A percentile compares a stretch with the other conserved stretches of the same genome.
These are phyloP conservation scores for Bolboschoenus planiculmis DNA, from an alignment of 176 grass and related monocot genomes.

Conservation along the genomic window DNA sequence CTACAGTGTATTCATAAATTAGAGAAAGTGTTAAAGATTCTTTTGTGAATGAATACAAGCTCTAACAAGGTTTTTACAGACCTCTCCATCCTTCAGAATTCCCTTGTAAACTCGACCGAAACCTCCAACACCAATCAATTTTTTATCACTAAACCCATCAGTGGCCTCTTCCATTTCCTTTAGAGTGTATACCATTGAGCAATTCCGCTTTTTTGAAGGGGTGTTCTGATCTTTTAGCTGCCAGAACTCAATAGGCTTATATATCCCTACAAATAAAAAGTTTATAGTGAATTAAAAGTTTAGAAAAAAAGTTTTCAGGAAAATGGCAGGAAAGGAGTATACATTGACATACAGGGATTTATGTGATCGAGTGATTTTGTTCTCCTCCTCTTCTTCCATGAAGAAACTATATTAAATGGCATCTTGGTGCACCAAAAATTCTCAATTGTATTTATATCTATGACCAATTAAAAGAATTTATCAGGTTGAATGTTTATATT, in stretches of 20 bases:
- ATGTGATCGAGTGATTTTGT: conserved; percentile 83
- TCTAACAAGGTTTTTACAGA: conserved; percentile 14
- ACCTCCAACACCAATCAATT: conserved; percentile 88
- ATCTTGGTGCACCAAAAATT: conserved; percentile 31
- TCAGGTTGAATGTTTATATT: background rate
- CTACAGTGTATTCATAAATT: background rate
- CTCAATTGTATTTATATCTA: background rate
- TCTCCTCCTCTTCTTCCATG: conserved; percentile 92
- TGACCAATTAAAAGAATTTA: background rate
- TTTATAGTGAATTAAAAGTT: conserved; percentile 3
- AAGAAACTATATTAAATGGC: conserved; percentile 86
- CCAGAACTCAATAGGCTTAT: conserved; percentile 83
- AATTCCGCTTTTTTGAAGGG: conserved; percentile 44
- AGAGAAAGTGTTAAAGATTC: background rate
- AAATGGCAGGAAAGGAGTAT: background rate
- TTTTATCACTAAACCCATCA: conserved; percentile 59
- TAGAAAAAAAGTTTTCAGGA: background rate
- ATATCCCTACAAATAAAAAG: conserved; percentile 58
- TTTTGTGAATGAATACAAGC: background rate
- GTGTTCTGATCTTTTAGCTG: conserved; percentile 49
- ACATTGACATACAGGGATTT: conserved; percentile 67
- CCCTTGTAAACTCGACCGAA: conserved; percentile 94
- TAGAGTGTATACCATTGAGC: conserved; percentile 88
- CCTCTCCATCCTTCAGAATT: conserved; percentile 76
- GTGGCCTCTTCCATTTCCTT: conserved; percentile 98